Evolutionary conservation across 352 stramenopile genomes (phyloP).

Genomic region (Phytophthora ohioensis): DNA sequence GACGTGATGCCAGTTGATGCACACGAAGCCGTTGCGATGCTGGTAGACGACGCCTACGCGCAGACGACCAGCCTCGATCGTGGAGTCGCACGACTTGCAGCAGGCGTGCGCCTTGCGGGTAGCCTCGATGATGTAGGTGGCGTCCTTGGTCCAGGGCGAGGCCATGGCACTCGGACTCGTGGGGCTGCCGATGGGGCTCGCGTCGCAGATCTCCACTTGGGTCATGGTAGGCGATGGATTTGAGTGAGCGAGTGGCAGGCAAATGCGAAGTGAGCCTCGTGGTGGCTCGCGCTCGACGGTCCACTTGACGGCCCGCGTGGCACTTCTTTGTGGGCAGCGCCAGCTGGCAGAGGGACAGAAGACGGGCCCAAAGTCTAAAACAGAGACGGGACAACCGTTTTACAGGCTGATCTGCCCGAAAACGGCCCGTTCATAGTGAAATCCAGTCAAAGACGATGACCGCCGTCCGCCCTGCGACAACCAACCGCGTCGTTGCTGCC

Average conservation of each 20-base stretch:
- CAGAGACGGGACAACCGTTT: conserved; percentile 11
- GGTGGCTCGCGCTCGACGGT: conserved; percentile 1
- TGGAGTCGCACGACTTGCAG: conserved; percentile 79
- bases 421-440: conserved; percentile 14
- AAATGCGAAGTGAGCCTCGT: conserved; percentile 38
- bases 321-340: conserved; percentile 16
- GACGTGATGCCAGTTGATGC: conserved; percentile 89
- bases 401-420: conserved; percentile 20
- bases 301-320: conserved; percentile 12
- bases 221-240: conserved; percentile 25
- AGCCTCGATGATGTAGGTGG: conserved; percentile 84
- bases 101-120: conserved; percentile 73
- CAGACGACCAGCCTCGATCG: conserved; percentile 70
- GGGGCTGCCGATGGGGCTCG: conserved; percentile 45
- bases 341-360: conserved; percentile 18
- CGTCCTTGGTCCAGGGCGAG: conserved; percentile 81
- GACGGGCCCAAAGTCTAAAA: background rate
- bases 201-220: conserved; percentile 33
- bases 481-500: conserved; percentile 1
- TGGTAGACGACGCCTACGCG: conserved; percentile 84
- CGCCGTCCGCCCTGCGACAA: conserved; percentile 4
- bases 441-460: background rate
- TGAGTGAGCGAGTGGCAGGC: conserved; percentile 1
- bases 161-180: conserved; percentile 39
- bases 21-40: conserved; percentile 84